Base-by-base conservation (phyloP, 768 basidiomycete species). In the Paxillus rubicundulus region DNA sequence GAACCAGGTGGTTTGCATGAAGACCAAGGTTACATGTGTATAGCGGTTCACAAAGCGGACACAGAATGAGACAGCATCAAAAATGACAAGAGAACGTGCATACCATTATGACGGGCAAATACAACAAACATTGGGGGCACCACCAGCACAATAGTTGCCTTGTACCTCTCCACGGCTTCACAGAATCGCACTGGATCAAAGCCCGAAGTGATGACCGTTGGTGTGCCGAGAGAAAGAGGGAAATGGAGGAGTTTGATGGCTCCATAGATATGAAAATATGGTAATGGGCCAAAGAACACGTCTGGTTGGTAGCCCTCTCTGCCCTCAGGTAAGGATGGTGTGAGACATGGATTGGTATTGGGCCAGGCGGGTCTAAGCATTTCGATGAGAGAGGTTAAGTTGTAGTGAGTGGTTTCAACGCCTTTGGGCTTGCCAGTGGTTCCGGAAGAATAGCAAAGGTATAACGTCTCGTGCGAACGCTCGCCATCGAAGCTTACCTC, bases 111-210 rank as follows among this genome's bases (percentile, higher is more conserved):
- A 54, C 86, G 81, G 2, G 84, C 72, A 38, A 97, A 74, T 1
- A 82, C 77, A 13, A 96, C 83, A 12, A 93, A 70, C n/a, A 97
- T 83, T 0, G 94, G 92, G 1, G 93, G 93, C 1, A 91, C 91
- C 44, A 91, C 72, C 0, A 87, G 69, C 0, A 79, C 53, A 1
- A 72, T 53, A 0, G 86, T 85, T 24, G 84, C 77, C 46, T 73
- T 79, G 73, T 89, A 89, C 46, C 74, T 77, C 56, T 85, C 76
- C 43, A 96, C 80, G 45, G 80, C 73, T 10, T 75, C 72, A 55
- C 89, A 86, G 61, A 89, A 90, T 47, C 72, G 65, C 1, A 72
- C 72, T 0, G 89, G 86, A 56, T 93, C 87, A 64, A 94, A 95
- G 32, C 81, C 80, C 2, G 79, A 68, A 65, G 87, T 78, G 43